Percentiles rank a stretch among this genome's conserved stretches.
These are phyloP conservation scores for Debaryomyces psychrophilus DNA, from an alignment of 1,139 yeast genomes.

Conservation along the genomic window DNA sequence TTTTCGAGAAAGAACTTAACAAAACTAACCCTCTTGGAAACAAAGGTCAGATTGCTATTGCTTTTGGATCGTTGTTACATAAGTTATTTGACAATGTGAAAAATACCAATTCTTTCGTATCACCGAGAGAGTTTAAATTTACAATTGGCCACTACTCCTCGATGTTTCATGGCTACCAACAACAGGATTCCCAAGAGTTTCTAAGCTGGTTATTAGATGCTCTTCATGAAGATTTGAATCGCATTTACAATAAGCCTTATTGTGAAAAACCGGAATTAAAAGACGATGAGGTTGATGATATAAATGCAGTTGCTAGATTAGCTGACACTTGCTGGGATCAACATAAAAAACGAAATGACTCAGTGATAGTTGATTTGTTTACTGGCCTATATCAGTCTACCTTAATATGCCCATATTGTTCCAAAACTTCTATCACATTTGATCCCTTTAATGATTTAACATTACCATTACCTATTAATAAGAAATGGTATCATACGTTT, in stretches of 20 bases:
- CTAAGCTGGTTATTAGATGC: constrained; percentile 89
- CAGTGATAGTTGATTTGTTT: constrained; percentile 81
- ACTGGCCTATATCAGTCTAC: constrained; percentile 92
- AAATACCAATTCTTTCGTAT: constrained; percentile 18
- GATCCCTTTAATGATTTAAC: constrained; percentile 95
- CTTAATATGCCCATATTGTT: constrained; percentile 82
- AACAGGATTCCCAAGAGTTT: constrained; percentile 96
- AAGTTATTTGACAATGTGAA: constrained; percentile 49
- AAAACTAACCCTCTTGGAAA: constrained; percentile 76
- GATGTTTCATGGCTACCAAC: constrained; percentile 85
- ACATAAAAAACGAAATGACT: constrained; percentile 81
- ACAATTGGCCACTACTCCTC: constrained; percentile 80
- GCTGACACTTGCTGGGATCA: constrained; percentile 83
- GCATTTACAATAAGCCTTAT: constrained; percentile 80
- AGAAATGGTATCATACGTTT: constrained; percentile 72
- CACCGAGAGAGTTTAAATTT: constrained; percentile 79
- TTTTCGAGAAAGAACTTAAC: constrained; percentile 72
- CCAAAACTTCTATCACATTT: constrained; percentile 81
- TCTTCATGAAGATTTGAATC: constrained; percentile 88
- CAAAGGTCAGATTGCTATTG: constrained; percentile 75
- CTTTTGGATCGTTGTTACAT: constrained; percentile 69
- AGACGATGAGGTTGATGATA: constrained; percentile 60
- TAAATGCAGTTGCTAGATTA: constrained; percentile 55
- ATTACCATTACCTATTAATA: constrained; percentile 79
- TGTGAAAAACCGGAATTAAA: constrained; percentile 84